Percentiles rank a stretch among this genome's conserved stretches.
Evolutionary conservation across 208 protist genomes (phyloP).

Genomic region (Leishmania turanica): DNA sequence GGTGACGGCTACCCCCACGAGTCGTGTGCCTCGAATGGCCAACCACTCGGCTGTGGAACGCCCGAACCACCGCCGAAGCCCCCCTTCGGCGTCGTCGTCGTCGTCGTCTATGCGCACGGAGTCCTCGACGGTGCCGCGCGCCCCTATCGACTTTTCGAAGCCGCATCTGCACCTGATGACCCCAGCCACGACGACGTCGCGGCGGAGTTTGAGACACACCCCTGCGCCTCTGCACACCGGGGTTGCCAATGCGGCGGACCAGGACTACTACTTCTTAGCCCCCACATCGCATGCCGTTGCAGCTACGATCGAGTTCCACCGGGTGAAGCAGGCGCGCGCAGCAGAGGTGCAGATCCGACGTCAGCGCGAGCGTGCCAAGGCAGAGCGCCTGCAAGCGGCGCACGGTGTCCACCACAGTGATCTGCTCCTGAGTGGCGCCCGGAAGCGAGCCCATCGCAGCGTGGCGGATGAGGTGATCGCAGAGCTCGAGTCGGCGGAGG

Average conservation of each 20-base stretch:
- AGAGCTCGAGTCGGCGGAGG: constrained; percentile 20
- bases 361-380: constrained; percentile 12
- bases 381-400: constrained; percentile 21
- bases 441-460: constrained; percentile 15
- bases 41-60: not conserved
- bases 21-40: not conserved
- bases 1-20: not conserved
- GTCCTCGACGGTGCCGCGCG: not conserved
- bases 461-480: constrained; percentile 9
- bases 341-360: constrained; percentile 21
- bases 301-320: constrained; percentile 25
- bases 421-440: not conserved
- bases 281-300: constrained; percentile 44
- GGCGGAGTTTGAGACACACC: not conserved
- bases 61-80: not conserved
- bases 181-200: not conserved
- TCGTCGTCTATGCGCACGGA: not conserved
- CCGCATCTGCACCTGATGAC: constrained; percentile 10
- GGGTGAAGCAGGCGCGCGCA: constrained; percentile 14
- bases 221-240: not conserved
- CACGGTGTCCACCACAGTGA: not conserved
- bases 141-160: constrained; percentile 38
- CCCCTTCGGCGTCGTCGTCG: not conserved
- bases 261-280: constrained; percentile 60
- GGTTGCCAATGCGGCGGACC: constrained; percentile 4